Conservation (phyloP, 441 rosid genomes). For the Populus hybrid region DNA sequence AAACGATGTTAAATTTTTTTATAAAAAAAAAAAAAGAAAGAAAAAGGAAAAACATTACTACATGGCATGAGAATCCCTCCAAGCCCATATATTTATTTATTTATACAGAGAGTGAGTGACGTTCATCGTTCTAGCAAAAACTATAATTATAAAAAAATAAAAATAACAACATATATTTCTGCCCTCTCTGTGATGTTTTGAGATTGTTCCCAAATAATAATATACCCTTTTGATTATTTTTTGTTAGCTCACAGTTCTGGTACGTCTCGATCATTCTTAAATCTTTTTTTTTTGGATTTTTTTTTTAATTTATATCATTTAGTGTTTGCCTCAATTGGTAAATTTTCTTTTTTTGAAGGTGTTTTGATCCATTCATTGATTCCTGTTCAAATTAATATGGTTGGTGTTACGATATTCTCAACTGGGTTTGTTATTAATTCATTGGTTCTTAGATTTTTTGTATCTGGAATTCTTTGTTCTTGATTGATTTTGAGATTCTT, state of each 20-base stretch:
- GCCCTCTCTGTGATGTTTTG: slow-evolving; percentile 20
- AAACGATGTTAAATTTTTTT: no score
- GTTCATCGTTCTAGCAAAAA: neutral
- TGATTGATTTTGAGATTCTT: slow-evolving; percentile 24
- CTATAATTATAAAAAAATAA: neutral
- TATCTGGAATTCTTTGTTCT: slow-evolving; percentile 7
- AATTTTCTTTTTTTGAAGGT: slow-evolving; percentile 1
- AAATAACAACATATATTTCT: neutral
- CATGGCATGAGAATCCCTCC: neutral
- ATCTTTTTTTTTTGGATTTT: slow-evolving; percentile 21
- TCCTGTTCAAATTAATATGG: slow-evolving; percentile 14
- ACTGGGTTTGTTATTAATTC: slow-evolving; percentile 28
- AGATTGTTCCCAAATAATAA: slow-evolving; percentile 24
- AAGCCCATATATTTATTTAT: neutral
- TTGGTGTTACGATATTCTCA: neutral
- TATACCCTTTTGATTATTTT: slow-evolving; percentile 30
- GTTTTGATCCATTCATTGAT: slow-evolving; percentile 36
- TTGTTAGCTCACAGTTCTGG: slow-evolving; percentile 25
- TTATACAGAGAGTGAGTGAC: slow-evolving; percentile 8
- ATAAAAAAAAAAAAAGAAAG: neutral
- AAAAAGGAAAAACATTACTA: neutral
- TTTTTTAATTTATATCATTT: neutral
- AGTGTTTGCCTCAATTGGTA: neutral
- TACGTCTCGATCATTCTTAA: slow-evolving; percentile 26
- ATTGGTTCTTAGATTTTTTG: slow-evolving; percentile 19